Evolutionary conservation across 108 stramenopile species (phyloP).

Genomic region (Nannochloropsis gaditana): DNA sequence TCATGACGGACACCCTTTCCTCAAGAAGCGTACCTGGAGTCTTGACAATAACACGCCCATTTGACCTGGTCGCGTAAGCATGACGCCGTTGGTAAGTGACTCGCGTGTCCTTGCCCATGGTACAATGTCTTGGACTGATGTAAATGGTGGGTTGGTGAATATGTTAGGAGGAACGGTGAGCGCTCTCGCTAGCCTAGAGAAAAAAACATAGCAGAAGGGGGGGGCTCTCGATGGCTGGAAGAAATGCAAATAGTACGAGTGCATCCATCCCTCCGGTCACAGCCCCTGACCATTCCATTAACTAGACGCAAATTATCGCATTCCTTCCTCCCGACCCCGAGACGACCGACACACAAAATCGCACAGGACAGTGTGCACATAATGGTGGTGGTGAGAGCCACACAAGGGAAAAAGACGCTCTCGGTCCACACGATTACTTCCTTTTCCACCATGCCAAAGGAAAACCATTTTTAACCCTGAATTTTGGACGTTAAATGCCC

Average conservation of each 20-base stretch:
- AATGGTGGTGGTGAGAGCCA: no score
- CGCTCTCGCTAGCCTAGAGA: not conserved
- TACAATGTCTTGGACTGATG: not conserved
- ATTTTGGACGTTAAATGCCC: no score
- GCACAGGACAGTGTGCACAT: no score
- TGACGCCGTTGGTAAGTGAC: conserved; percentile 88
- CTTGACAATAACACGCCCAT: conserved; percentile 64
- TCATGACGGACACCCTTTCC: not conserved
- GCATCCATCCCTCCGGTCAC: not conserved
- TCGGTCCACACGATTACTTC: no score
- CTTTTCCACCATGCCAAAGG: no score
- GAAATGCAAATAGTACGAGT: not conserved
- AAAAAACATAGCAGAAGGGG: not conserved
- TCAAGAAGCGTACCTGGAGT: conserved; percentile 66
- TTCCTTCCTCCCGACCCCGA: no score
- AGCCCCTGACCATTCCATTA: not conserved
- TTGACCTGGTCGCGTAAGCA: conserved; percentile 81
- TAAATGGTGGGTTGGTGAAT: conserved; percentile 21
- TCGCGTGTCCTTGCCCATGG: conserved; percentile 70
- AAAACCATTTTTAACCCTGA: no score
- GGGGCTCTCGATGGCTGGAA: not conserved
- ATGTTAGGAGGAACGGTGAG: not conserved
- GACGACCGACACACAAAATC: no score
- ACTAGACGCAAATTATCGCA: not conserved
- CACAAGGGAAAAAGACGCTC: no score